These are phyloP conservation scores for Knoxia roxburghii DNA, from an alignment of 257 asterid species.

Conservation along the genomic window DNA sequence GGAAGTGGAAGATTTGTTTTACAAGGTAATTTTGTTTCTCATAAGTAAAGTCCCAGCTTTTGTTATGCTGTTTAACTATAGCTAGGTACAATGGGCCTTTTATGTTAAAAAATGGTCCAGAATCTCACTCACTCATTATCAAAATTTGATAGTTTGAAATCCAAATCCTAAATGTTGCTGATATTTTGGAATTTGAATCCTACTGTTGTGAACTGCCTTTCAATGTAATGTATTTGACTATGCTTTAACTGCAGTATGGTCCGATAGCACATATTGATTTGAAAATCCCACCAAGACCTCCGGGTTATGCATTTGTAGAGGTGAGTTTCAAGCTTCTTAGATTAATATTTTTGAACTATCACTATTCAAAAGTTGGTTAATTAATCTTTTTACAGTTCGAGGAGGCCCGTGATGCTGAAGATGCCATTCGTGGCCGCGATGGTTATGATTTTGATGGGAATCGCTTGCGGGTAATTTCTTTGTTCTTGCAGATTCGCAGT, in stretches of 20 bases:
- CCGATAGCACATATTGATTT: slow-evolving; percentile 80
- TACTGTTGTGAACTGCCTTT: background rate
- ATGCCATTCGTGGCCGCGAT: slow-evolving; percentile 99
- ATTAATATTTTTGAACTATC: slow-evolving; percentile 1
- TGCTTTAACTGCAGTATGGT: slow-evolving; percentile 65
- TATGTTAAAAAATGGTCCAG: no score
- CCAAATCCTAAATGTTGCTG: no score
- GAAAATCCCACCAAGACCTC: slow-evolving; percentile 96
- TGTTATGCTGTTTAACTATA: no score
- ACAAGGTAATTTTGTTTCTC: slow-evolving; percentile 49
- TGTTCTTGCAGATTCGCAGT: background rate
- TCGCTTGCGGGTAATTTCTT: slow-evolving; percentile 72
- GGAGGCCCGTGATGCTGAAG: slow-evolving; percentile 97
- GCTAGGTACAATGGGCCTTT: no score
- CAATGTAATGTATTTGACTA: slow-evolving; percentile 1
- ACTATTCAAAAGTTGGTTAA: no score
- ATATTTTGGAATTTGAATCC: background rate
- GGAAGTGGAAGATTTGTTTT: slow-evolving; percentile 89
- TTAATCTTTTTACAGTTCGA: slow-evolving; percentile 71
- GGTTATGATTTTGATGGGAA: slow-evolving; percentile 97
- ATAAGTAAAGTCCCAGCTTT: no score
- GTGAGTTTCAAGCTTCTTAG: slow-evolving; percentile 30
- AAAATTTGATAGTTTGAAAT: no score
- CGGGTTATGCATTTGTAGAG: slow-evolving; percentile 99
- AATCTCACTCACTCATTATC: background rate